Conservation (phyloP, 169 alveolate species). For the Cryptosporidium ubiquitum region DNA sequence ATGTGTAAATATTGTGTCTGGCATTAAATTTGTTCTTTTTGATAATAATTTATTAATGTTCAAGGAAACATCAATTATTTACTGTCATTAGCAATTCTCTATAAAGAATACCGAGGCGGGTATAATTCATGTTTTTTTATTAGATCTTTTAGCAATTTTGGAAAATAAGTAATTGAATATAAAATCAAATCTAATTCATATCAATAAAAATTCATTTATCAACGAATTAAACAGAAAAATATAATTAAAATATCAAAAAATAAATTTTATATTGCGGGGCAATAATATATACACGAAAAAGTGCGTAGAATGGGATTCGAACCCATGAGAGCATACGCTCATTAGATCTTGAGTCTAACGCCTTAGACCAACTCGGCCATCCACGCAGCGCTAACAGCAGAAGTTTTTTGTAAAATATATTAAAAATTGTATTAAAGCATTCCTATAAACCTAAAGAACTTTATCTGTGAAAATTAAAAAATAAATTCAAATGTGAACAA, state of each 20-base stretch:
- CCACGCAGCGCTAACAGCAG: slow-evolving; percentile 54
- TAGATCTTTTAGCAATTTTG: neutral
- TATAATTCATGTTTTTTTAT: neutral
- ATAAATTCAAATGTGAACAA: neutral
- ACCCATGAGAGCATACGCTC: slow-evolving; percentile 85
- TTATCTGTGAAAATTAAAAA: neutral
- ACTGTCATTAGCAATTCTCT: too few species aligned
- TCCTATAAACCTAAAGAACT: neutral
- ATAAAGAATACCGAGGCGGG: neutral
- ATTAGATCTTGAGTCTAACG: slow-evolving; percentile 86
- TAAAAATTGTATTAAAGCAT: neutral
- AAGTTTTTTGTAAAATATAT: neutral
- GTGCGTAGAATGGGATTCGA: slow-evolving; percentile 85
- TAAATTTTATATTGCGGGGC: neutral
- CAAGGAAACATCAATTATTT: too few species aligned
- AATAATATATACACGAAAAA: too few species aligned
- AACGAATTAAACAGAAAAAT: too few species aligned
- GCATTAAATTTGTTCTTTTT: neutral
- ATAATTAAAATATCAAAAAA: too few species aligned
- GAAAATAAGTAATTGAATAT: neutral
- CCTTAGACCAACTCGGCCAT: slow-evolving; percentile 86
- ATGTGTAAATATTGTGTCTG: neutral
- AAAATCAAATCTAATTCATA: too few species aligned
- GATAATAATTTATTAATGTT: too few species aligned
- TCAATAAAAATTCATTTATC: too few species aligned